Percentiles rank a stretch among this genome's conserved stretches.
Conservation (phyloP, 768 basidiomycete genomes). For the Leucogyrophana mollusca region DNA sequence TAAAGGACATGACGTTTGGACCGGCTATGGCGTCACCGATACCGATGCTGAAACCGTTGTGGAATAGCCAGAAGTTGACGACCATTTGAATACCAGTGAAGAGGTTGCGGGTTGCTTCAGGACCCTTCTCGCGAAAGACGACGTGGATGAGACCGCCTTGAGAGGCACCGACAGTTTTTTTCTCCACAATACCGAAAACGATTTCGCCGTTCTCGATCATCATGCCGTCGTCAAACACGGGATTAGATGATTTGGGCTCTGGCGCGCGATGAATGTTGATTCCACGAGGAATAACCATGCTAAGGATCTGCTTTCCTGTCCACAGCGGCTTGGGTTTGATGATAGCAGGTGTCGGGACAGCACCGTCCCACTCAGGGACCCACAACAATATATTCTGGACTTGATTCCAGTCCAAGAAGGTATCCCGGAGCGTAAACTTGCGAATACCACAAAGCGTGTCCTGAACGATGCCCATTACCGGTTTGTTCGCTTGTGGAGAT, state of each 20-base stretch:
- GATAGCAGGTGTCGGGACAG: conserved; percentile 89
- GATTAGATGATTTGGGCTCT: conserved; percentile 75
- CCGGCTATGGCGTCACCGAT: conserved; percentile 99
- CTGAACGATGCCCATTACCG: conserved; percentile 99
- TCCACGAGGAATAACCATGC: conserved; percentile 89
- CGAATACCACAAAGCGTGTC: conserved; percentile 97
- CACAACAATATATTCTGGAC: conserved; percentile 98
- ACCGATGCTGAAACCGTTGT: conserved; percentile 98
- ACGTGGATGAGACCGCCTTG: conserved; percentile 95
- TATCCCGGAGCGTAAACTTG: conserved; percentile 94
- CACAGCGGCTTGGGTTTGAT: conserved; percentile 96
- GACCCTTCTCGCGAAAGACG: conserved; percentile 96
- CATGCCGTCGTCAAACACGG: conserved; percentile 91
- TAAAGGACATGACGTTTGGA: conserved; percentile 79
- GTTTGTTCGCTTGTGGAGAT: conserved; percentile 99
- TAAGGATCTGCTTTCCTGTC: conserved; percentile 96
- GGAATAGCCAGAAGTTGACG: conserved; percentile 98
- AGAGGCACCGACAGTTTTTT: conserved; percentile 97
- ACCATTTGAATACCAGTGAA: conserved; percentile 95
- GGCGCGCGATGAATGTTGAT: conserved; percentile 89
- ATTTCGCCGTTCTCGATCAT: conserved; percentile 97
- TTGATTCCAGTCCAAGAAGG: conserved; percentile 92
- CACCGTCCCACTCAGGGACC: conserved; percentile 97
- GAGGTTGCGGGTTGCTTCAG: conserved; percentile 83
- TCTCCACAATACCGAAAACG: conserved; percentile 93